phyloP scores from a whole-genome alignment of 1,139 yeast species.

The Hansenula sp. region DNA sequence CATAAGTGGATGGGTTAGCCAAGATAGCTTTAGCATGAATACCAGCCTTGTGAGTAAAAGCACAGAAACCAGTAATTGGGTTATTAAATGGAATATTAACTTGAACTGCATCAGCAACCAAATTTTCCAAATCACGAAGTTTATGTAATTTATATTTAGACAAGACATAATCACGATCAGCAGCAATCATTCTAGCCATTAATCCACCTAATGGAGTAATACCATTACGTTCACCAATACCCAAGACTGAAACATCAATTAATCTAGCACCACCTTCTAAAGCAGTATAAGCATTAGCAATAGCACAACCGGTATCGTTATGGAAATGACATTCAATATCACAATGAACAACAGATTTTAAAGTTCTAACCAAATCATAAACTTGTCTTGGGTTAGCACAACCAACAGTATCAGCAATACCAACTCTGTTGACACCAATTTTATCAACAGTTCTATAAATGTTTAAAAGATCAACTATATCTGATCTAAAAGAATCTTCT shows the following conservation, averaged over 20 bases:
- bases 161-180: conserved; percentile 93
- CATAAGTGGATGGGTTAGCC: conserved; percentile 97
- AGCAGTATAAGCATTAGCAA: conserved; percentile 97
- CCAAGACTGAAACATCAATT: conserved; percentile 92
- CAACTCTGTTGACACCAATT: conserved; percentile 97
- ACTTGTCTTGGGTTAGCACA: conserved; percentile 99
- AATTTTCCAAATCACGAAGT: conserved; percentile 90
- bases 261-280: conserved; percentile 96
- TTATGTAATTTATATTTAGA: conserved; percentile 95
- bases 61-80: conserved; percentile 99
- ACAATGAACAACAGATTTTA: conserved; percentile 90
- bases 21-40: conserved; percentile 98
- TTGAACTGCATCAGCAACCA: conserved; percentile 96
- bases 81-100: conserved; percentile 97
- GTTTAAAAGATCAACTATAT: conserved; percentile 89
- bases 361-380: conserved; percentile 90
- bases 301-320: conserved; percentile 98
- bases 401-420: conserved; percentile 99
- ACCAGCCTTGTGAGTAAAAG: conserved; percentile 99
- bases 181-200: conserved; percentile 99
- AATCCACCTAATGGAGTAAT: conserved; percentile 96
- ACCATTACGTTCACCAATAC: conserved; percentile 99
- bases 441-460: conserved; percentile 96
- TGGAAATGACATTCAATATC: conserved; percentile 99
- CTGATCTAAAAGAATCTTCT: conserved; percentile 97